A percentile compares a stretch with the other conserved stretches of the same genome.
phyloP scores from a whole-genome alignment of 352 stramenopile genomes.

The Pythium sp. region DNA sequence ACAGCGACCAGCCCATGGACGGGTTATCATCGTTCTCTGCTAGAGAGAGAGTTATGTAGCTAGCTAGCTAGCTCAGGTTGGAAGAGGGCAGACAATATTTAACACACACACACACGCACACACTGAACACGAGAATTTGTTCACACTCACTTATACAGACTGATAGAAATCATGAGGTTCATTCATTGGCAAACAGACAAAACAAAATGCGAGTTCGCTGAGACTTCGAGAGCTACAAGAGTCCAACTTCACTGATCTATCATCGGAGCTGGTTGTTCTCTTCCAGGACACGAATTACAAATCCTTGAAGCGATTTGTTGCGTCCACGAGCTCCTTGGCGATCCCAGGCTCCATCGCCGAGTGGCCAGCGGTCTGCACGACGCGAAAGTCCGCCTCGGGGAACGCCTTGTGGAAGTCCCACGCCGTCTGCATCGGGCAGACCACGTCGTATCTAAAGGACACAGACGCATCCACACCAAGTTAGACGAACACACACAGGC shows the following conservation, averaged over 20 bases:
- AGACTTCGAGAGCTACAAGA: not conserved
- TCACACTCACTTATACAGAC: conserved; percentile 3
- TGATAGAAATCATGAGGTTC: not conserved
- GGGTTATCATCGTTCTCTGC: conserved; percentile 11
- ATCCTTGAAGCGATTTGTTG: conserved; percentile 65
- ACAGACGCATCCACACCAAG: not conserved
- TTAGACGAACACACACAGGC: not conserved
- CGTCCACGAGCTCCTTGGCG: conserved; percentile 62
- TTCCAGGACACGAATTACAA: conserved; percentile 9
- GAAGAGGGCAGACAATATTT: conserved; percentile 6
- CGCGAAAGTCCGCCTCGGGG: conserved; percentile 62
- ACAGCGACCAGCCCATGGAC: not conserved
- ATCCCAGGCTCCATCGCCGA: conserved; percentile 77
- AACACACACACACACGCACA: conserved; percentile 9
- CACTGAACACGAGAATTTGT: conserved; percentile 10
- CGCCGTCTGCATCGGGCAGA: conserved; percentile 84
- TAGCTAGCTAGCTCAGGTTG: not conserved
- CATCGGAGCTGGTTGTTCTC: not conserved
- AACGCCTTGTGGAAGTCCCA: conserved; percentile 87
- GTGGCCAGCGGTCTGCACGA: conserved; percentile 76
- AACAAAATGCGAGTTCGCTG: not conserved
- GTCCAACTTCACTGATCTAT: not conserved
- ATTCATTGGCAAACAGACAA: not conserved
- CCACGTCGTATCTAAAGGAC: conserved; percentile 74
- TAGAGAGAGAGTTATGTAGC: conserved; percentile 5